These are phyloP conservation scores for Cercospora zeae-maydis DNA, from an alignment of 2,329 filamentous ascomycete species.

Conservation along the genomic window DNA sequence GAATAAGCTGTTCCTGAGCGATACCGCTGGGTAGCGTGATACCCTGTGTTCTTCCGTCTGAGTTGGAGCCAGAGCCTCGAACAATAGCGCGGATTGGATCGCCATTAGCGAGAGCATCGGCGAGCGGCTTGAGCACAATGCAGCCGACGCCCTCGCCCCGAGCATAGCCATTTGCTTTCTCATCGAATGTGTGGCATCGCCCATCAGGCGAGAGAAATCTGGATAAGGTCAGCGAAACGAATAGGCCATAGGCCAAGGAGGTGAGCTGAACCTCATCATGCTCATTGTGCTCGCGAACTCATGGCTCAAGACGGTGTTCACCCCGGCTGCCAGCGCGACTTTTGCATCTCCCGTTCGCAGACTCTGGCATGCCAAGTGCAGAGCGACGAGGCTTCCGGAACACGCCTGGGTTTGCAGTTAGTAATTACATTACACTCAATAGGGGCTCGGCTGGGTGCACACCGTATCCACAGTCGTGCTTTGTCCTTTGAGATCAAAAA, in stretches of 20 bases:
- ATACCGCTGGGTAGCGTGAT: constrained; percentile 39
- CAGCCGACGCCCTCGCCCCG: constrained; percentile 52
- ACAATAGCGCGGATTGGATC: constrained; percentile 14
- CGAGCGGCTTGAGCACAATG: constrained; percentile 51
- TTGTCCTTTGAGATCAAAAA: constrained; percentile 16
- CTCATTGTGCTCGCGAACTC: not conserved
- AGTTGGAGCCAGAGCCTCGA: constrained; percentile 5
- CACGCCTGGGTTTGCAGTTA: too few relatives aligned
- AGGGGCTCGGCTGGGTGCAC: not conserved
- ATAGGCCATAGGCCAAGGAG: not conserved
- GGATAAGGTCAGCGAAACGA: constrained; percentile 28
- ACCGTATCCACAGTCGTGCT: constrained; percentile 19
- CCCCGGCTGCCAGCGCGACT: constrained; percentile 25
- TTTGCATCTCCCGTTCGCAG: not conserved
- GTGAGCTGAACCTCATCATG: too few relatives aligned
- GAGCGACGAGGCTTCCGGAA: not conserved
- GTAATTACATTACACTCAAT: not conserved
- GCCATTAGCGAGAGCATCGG: constrained; percentile 38
- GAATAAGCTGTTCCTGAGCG: constrained; percentile 38
- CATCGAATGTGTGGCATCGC: constrained; percentile 29
- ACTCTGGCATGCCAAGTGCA: not conserved
- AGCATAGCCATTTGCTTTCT: constrained; percentile 48
- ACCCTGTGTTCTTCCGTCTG: constrained; percentile 34
- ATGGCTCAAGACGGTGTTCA: constrained; percentile 29
- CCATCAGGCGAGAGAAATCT: constrained; percentile 42